These are phyloP conservation scores for Podospora bellae-mahoneyi DNA, from an alignment of 495 filamentous ascomycete species.

Conservation along the genomic window DNA sequence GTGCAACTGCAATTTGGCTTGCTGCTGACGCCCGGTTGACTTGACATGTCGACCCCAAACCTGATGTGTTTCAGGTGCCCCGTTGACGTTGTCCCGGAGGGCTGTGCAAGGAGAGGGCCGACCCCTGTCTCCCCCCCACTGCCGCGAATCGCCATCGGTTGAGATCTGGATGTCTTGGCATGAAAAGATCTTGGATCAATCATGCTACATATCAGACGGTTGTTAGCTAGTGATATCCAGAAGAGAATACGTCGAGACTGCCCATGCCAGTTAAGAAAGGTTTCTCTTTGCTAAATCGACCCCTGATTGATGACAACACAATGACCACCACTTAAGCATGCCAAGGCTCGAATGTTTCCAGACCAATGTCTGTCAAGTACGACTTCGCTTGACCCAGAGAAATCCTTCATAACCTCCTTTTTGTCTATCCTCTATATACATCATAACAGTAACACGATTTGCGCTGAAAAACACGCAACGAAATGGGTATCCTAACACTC, in stretches of 20 bases:
- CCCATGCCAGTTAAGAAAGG: background rate
- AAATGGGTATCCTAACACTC: background rate
- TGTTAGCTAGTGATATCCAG: background rate
- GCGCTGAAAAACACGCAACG: background rate
- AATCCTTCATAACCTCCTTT: background rate
- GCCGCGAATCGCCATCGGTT: background rate
- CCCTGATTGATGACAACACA: background rate
- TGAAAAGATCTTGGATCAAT: background rate
- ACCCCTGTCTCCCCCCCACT: background rate
- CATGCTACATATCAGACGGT: background rate
- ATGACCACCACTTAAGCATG: background rate
- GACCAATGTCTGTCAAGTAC: background rate
- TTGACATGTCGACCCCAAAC: background rate
- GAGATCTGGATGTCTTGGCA: background rate
- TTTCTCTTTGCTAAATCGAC: background rate
- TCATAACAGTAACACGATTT: background rate
- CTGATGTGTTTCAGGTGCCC: background rate
- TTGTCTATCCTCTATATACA: background rate
- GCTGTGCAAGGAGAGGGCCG: background rate
- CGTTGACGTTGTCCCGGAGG: background rate
- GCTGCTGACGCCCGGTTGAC: background rate
- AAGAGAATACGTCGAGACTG: background rate
- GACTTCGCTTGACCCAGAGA: background rate
- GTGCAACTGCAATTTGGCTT: constrained; percentile 12
- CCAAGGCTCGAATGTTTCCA: background rate